These are phyloP conservation scores for Aspergillus puulaauensis DNA, from an alignment of 2,329 filamentous ascomycete genomes.

Conservation along the genomic window DNA sequence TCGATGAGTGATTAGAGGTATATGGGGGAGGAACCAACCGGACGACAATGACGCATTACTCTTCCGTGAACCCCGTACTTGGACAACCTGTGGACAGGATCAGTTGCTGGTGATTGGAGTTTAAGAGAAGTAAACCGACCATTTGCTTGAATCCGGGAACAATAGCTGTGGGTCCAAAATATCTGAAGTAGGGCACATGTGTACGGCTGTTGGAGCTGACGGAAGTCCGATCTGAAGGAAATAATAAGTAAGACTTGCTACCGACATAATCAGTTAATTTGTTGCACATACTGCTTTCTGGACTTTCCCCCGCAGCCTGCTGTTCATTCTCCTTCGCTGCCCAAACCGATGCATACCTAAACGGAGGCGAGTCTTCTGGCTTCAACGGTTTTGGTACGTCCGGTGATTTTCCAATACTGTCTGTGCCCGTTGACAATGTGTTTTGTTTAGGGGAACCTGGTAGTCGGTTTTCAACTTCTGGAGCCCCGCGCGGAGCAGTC, in stretches of 20 bases:
- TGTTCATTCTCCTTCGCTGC: constrained; percentile 26
- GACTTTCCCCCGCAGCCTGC: constrained; percentile 29
- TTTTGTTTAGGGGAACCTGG: constrained; percentile 22
- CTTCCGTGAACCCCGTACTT: constrained; percentile 57
- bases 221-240: constrained; percentile 34
- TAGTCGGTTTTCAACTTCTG: constrained; percentile 27
- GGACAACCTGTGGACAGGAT: constrained; percentile 55
- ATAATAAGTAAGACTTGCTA: constrained; percentile 8
- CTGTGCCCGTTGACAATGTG: constrained; percentile 3
- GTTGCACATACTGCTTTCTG: constrained; percentile 36
- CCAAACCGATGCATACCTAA: constrained; percentile 18
- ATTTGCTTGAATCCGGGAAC: constrained; percentile 92
- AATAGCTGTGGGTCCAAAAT: constrained; percentile 88
- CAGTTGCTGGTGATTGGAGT: constrained; percentile 12
- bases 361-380: constrained; percentile 16
- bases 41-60: constrained; percentile 42
- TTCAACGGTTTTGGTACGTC: constrained; percentile 17
- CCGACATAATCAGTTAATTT: background rate
- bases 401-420: constrained; percentile 15
- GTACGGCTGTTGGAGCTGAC: constrained; percentile 37
- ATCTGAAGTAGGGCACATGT: constrained; percentile 80
- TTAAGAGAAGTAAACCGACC: constrained; percentile 50
- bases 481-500: constrained; percentile 13
- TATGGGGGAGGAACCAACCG: constrained; percentile 26
- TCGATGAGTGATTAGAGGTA: background rate